Evolutionary conservation across 495 filamentous ascomycete genomes (phyloP).

Genomic region (Daldinia decipiens): DNA sequence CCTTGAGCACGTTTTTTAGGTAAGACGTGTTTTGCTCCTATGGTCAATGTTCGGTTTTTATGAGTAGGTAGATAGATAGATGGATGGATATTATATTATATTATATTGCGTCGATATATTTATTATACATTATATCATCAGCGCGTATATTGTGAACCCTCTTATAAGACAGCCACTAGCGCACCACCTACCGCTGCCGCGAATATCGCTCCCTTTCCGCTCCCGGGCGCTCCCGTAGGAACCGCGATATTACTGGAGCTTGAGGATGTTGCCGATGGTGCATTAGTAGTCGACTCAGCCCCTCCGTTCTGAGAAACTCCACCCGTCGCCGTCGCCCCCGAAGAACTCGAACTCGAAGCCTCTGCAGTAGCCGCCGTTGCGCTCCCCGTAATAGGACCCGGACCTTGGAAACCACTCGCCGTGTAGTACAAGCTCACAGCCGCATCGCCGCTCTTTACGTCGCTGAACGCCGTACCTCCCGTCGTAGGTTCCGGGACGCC

Average conservation of each 20-base stretch:
- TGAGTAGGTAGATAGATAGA: not conserved
- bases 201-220: conserved; percentile 14
- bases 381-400: conserved; percentile 51
- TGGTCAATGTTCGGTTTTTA: not conserved
- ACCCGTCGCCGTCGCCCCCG: not conserved
- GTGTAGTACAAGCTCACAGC: conserved; percentile 54
- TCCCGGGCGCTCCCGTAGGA: conserved; percentile 11
- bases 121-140: conserved; percentile 2
- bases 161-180: conserved; percentile 17
- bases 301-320: conserved; percentile 10
- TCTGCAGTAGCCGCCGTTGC: conserved; percentile 47
- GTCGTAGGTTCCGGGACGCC: conserved; percentile 30
- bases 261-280: conserved; percentile 6
- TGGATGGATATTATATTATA: too few species aligned
- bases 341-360: conserved; percentile 3
- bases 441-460: conserved; percentile 47
- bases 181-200: conserved; percentile 26
- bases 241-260: conserved; percentile 20
- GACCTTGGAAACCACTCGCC: conserved; percentile 44
- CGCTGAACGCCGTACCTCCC: conserved; percentile 42
- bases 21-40: not conserved
- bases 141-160: not conserved
- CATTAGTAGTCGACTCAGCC: not conserved
- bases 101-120: conserved; percentile 11
- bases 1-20: conserved; percentile 29